phyloP scores from a whole-genome alignment of 495 filamentous ascomycete species.

The Halenospora varia region DNA sequence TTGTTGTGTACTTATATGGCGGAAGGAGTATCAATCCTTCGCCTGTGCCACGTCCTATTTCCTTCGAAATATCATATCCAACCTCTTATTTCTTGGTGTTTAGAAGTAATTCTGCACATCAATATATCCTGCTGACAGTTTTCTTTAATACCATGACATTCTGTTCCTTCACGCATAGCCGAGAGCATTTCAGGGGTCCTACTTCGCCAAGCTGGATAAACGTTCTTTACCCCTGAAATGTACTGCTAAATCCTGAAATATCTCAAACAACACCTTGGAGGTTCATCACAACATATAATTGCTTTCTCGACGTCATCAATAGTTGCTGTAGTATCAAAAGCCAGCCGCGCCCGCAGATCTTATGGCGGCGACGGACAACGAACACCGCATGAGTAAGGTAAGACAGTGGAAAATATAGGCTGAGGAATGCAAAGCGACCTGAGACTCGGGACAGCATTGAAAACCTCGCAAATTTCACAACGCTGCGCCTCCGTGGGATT shows the following conservation, averaged over 20 bases:
- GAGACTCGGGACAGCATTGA: neutral
- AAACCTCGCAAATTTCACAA: neutral
- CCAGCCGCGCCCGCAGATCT: neutral
- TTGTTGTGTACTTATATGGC: too few species aligned
- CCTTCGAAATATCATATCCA: too few species aligned
- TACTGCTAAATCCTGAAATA: neutral
- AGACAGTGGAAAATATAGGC: neutral
- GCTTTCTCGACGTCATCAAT: neutral
- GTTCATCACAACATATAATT: neutral
- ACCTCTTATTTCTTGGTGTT: too few species aligned
- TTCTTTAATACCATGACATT: too few species aligned
- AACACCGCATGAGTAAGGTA: neutral
- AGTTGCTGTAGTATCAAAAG: neutral
- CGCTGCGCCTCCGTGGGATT: neutral
- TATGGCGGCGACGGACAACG: conserved; percentile 2
- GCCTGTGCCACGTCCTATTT: too few species aligned
- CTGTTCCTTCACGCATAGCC: too few species aligned
- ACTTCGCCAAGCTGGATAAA: too few species aligned
- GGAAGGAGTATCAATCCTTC: too few species aligned
- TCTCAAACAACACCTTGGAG: neutral
- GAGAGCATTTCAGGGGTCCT: too few species aligned
- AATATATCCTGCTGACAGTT: too few species aligned
- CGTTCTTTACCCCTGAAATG: too few species aligned
- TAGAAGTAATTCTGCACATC: too few species aligned
- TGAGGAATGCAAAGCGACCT: neutral